Conservation (phyloP, 108 stramenopile genomes). For the Skeletonema tropicum region DNA sequence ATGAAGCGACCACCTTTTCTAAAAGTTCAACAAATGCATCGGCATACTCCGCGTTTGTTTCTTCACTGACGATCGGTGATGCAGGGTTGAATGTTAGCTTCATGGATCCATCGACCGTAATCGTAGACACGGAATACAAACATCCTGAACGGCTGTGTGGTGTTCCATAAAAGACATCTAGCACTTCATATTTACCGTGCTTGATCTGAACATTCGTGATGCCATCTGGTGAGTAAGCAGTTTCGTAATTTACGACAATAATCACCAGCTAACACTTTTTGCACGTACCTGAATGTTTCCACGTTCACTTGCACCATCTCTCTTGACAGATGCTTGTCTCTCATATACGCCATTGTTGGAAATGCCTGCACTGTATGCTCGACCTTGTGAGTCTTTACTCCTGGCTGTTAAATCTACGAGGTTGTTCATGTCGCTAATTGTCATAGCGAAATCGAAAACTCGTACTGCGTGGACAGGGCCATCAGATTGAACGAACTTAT, state of each 20-base stretch:
- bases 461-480: constrained; percentile 80
- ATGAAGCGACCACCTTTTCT: constrained; percentile 53
- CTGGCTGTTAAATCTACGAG: constrained; percentile 81
- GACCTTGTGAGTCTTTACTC: constrained; percentile 79
- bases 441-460: constrained; percentile 89
- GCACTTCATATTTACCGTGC: constrained; percentile 74
- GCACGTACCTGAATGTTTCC: constrained; percentile 50
- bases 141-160: constrained; percentile 79
- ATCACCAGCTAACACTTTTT: neutral
- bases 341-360: constrained; percentile 88
- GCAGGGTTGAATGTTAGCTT: constrained; percentile 84
- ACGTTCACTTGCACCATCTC: constrained; percentile 47
- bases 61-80: constrained; percentile 69
- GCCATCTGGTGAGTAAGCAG: neutral
- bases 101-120: constrained; percentile 79
- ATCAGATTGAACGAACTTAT: constrained; percentile 61
- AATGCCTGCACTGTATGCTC: constrained; percentile 87
- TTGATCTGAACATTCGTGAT: constrained; percentile 23
- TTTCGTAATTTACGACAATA: neutral
- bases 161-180: constrained; percentile 83
- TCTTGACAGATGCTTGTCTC: constrained; percentile 62
- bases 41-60: constrained; percentile 68
- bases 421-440: constrained; percentile 82
- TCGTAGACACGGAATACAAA: constrained; percentile 68
- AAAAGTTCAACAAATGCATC: constrained; percentile 74